phyloP scores from a whole-genome alignment of 331 rosid genomes.

The Rosa hybrid region DNA sequence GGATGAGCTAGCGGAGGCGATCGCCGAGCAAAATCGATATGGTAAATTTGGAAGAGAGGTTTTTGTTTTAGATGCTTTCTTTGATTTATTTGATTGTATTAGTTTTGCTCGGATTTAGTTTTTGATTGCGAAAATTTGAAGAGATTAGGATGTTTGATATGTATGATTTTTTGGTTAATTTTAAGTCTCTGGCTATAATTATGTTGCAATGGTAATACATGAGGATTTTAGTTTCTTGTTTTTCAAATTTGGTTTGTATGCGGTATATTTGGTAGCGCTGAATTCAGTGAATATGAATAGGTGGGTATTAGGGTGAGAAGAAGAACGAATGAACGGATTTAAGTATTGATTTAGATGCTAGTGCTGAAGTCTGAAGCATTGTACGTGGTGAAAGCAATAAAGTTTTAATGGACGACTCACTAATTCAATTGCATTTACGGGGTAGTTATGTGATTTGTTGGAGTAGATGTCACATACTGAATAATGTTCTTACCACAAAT shows the following conservation, averaged over 20 bases:
- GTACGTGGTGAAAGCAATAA: neutral
- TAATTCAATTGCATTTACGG: neutral
- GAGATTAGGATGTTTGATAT: neutral
- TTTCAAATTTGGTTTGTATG: neutral
- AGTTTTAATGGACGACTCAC: neutral
- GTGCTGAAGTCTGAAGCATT: neutral
- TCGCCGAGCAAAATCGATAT: conserved; percentile 65
- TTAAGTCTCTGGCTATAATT: neutral
- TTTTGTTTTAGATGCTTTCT: conserved; percentile 13
- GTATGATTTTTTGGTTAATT: neutral
- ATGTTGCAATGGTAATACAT: conserved; percentile 8
- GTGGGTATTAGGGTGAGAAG: neutral
- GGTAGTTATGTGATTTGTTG: conserved; percentile 3
- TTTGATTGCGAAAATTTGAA: neutral
- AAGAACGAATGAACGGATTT: neutral
- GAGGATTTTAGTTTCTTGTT: conserved; percentile 3
- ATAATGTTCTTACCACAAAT: neutral
- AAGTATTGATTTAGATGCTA: neutral
- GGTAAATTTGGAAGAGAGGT: conserved; percentile 43
- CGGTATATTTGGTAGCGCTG: neutral
- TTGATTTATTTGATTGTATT: conserved; percentile 22
- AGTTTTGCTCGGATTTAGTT: conserved; percentile 16
- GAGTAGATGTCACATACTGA: neutral
- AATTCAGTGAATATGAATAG: conserved; percentile 5
- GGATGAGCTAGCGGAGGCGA: conserved; percentile 74